phyloP scores from a whole-genome alignment of 2,329 filamentous ascomycete species.

The Dactylonectria macrodidyma region DNA sequence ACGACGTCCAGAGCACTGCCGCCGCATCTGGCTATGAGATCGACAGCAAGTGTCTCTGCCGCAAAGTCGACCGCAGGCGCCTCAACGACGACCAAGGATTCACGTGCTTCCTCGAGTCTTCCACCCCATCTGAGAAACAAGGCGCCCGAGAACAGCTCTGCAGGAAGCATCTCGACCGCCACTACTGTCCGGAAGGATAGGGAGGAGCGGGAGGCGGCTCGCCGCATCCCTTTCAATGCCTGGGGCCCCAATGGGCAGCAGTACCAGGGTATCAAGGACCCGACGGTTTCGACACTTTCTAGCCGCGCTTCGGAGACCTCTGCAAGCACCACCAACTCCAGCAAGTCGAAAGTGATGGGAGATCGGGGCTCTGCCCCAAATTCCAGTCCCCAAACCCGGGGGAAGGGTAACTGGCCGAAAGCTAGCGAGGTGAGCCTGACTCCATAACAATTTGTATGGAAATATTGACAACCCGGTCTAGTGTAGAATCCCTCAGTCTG shows the following conservation, averaged over 20 bases:
- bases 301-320: conserved; percentile 32
- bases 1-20: conserved; percentile 13
- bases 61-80: conserved; percentile 1
- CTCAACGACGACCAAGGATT: background rate
- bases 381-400: background rate
- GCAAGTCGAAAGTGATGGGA: conserved; percentile 32
- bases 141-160: background rate
- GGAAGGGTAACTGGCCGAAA: conserved; percentile 46
- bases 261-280: conserved; percentile 41
- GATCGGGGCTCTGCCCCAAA: conserved; percentile 25
- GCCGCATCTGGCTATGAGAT: conserved; percentile 15
- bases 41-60: background rate
- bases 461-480: conserved; percentile 16
- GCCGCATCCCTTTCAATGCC: conserved; percentile 46
- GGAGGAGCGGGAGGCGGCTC: conserved; percentile 15
- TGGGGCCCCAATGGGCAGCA: conserved; percentile 50
- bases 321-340: conserved; percentile 3
- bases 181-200: conserved; percentile 45
- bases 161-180: conserved; percentile 49
- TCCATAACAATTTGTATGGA: background rate
- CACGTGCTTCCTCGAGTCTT: conserved; percentile 1
- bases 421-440: conserved; percentile 33
- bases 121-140: conserved; percentile 28
- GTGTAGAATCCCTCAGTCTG: conserved; percentile 37
- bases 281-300: conserved; percentile 38